A percentile compares a stretch with the other conserved stretches of the same genome.
These are phyloP conservation scores for Taphrina communis DNA, from an alignment of 1,139 yeast species.

Conservation along the genomic window DNA sequence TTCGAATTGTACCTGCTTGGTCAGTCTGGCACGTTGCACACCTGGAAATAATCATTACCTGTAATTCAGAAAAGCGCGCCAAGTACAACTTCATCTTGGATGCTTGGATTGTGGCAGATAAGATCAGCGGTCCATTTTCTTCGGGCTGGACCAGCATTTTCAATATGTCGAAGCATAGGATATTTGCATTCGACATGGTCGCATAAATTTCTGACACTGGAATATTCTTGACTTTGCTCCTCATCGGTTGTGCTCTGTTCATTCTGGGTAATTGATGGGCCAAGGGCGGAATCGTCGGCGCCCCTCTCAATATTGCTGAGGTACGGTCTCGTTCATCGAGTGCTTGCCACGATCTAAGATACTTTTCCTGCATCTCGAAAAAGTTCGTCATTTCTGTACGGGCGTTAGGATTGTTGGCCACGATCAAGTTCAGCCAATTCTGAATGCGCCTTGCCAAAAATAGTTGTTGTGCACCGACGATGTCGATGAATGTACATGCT, in stretches of 20 bases:
- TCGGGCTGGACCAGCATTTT: slow-evolving; percentile 6
- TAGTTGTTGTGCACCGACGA: slow-evolving; percentile 13
- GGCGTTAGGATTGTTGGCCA: neutral
- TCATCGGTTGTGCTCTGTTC: slow-evolving; percentile 1
- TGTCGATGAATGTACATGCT: slow-evolving; percentile 14
- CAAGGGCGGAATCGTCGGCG: neutral
- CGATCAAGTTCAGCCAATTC: slow-evolving; percentile 16
- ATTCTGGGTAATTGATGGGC: neutral
- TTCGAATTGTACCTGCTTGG: neutral
- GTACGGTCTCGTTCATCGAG: slow-evolving; percentile 12
- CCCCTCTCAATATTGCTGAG: neutral
- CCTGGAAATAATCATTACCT: neutral
- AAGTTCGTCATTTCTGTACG: neutral
- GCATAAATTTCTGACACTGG: neutral
- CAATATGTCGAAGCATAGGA: slow-evolving; percentile 26
- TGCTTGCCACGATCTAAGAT: slow-evolving; percentile 12
- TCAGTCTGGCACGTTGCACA: neutral
- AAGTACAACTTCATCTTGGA: slow-evolving; percentile 5
- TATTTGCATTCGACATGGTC: slow-evolving; percentile 1
- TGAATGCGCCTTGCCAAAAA: slow-evolving; percentile 27
- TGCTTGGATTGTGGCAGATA: slow-evolving; percentile 6
- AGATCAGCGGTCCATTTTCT: slow-evolving; percentile 8
- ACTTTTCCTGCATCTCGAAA: slow-evolving; percentile 13
- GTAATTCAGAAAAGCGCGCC: slow-evolving; percentile 3
- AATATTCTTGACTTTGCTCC: slow-evolving; percentile 1